Base-by-base conservation (phyloP, 2,329 filamentous ascomycete species). In the Fusarium fujikuroi region DNA sequence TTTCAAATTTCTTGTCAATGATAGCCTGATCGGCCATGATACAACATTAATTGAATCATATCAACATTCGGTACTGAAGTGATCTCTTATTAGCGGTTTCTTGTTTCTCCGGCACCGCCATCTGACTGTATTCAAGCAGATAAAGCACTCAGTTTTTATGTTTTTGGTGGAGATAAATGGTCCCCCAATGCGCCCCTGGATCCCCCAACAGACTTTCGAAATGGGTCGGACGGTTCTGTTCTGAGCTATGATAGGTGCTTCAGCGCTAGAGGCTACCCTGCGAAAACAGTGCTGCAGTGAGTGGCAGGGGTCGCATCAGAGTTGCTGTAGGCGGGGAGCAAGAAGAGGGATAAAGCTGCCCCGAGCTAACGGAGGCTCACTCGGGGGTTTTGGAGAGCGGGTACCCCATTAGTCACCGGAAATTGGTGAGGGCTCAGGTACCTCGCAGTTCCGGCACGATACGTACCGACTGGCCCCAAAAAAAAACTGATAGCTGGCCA, bases 391-490 rank as follows among this genome's bases (percentile, higher is more conserved):
- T 68, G 73, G 65, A 50, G 59, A 66, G 63, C 72, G 75, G 76
- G 56, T 77, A 77, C 76, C 25, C 65, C 16, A n/a, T 50, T 36
- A 28, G 40, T 54, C 54, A 58, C 61, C 39, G 5, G 46, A 73
- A 69, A 46, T 46, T 53, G 43, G 63, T 70, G 65, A 60, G 42
- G 32, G 49, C 19, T 18, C 23, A 75, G 25, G 76, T 77, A 77
- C 76, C 76, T 77, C 76, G 76, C 76, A 73, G 65, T 69, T 75
- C 72, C 76, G 76, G 76, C 53, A 72, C 66, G 74, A 75, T 78
- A 77, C 75, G 75, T 78, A 78, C 76, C 76, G 76, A 78, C 75
- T 62, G 66, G 69, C 75, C 76, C 76, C 72, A 78, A 77, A 78
- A 78, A 77, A 78, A 78, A 78, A 76, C 75, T 76, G 76, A 70